Conservation (phyloP, 345 rosid genomes). For the Pugionium dolabratum region DNA sequence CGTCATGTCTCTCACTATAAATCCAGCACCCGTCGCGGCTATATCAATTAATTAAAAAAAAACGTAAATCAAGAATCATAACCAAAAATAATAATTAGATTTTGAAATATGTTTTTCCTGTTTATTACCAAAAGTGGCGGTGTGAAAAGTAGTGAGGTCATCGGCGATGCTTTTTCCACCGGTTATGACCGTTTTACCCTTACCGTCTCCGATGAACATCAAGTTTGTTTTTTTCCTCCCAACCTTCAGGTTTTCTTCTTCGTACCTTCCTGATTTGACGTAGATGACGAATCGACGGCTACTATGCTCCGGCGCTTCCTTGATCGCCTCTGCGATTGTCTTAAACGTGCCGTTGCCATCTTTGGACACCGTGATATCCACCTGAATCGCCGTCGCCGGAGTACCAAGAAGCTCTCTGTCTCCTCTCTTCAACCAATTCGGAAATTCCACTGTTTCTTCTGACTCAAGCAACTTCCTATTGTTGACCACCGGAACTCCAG, state of each 20-base stretch:
- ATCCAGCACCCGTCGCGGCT: constrained; percentile 95
- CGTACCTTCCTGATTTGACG: constrained; percentile 93
- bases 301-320: constrained; percentile 77
- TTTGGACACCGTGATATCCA: constrained; percentile 76
- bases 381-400: constrained; percentile 62
- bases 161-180: constrained; percentile 65
- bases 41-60: constrained; percentile 7
- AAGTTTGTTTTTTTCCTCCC: constrained; percentile 88
- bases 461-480: constrained; percentile 48
- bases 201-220: constrained; percentile 94
- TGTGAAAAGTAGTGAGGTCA: constrained; percentile 80
- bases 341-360: constrained; percentile 79
- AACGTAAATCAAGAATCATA: background rate
- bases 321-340: constrained; percentile 90
- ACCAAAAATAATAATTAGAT: no score
- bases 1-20: constrained; percentile 87
- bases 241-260: constrained; percentile 68
- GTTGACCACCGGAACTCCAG: constrained; percentile 88
- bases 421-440: constrained; percentile 66
- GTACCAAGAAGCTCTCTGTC: constrained; percentile 64
- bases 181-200: constrained; percentile 73
- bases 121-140: constrained; percentile 81
- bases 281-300: constrained; percentile 67
- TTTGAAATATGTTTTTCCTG: no score
- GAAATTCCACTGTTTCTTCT: constrained; percentile 44